A percentile compares a stretch with the other conserved stretches of the same genome.
Conservation (phyloP, 331 rosid genomes). For the Ulmus americana region DNA sequence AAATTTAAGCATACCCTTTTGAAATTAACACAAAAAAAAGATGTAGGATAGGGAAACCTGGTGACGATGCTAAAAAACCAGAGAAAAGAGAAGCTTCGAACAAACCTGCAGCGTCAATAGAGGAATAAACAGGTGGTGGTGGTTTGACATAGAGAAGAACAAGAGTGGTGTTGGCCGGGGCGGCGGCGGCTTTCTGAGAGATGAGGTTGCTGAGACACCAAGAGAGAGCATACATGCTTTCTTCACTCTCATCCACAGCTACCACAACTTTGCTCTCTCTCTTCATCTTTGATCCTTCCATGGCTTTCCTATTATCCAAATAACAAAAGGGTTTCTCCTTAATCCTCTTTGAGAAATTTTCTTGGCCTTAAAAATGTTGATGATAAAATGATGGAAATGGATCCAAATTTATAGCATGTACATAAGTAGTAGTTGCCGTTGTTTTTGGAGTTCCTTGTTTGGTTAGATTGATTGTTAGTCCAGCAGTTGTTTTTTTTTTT, state of each 20-base stretch:
- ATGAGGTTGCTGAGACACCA: conserved; percentile 68
- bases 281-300: conserved; percentile 32
- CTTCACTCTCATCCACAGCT: conserved; percentile 79
- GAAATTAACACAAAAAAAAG: neutral
- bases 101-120: conserved; percentile 66
- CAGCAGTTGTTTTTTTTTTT: neutral
- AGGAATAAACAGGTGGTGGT: conserved; percentile 45
- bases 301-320: neutral
- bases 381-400: conserved; percentile 8
- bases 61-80: neutral
- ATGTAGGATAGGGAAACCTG: too few species aligned
- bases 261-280: conserved; percentile 49
- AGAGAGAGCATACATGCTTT: conserved; percentile 71
- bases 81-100: neutral
- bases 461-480: neutral
- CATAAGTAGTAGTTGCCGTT: neutral
- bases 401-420: conserved; percentile 19
- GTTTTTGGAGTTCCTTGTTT: conserved; percentile 1
- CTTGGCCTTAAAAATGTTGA: conserved; percentile 29
- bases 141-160: conserved; percentile 73
- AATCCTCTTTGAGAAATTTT: neutral
- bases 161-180: conserved; percentile 39
- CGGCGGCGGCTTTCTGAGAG: conserved; percentile 28
- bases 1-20: neutral
- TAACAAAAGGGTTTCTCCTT: too few species aligned